A percentile compares a stretch with the other conserved stretches of the same genome.
Conservation (phyloP, 164 flowering plant genomes). For the Aristolochia californica region DNA sequence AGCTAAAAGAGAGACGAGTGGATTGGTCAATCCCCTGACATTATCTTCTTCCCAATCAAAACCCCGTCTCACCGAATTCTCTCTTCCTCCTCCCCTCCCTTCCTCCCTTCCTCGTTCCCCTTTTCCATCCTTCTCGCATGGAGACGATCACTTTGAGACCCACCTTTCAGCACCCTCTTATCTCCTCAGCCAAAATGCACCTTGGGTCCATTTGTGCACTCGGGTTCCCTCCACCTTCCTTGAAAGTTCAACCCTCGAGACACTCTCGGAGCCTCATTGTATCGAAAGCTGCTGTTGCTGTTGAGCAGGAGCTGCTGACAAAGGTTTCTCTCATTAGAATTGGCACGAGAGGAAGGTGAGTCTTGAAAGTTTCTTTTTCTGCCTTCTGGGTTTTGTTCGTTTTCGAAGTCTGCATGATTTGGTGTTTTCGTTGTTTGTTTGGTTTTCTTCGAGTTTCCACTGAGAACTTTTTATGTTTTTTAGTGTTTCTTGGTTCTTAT, state of each 20-base stretch:
- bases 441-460: no score
- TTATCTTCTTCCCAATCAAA: conserved; percentile 11
- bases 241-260: conserved; percentile 13
- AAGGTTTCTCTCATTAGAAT: conserved; percentile 59
- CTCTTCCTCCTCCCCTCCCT: background rate
- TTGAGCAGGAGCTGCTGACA: conserved; percentile 38
- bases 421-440: no score
- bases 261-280: conserved; percentile 10
- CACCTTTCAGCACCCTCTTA: conserved; percentile 4
- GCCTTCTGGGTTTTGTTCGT: background rate
- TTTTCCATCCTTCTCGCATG: conserved; percentile 8
- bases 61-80: background rate
- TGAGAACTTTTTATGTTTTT: no score
- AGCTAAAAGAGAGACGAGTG: background rate
- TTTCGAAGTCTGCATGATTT: conserved; percentile 1
- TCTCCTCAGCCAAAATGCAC: conserved; percentile 6
- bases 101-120: no score
- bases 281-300: conserved; percentile 48
- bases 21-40: conserved; percentile 22
- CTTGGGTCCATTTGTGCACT: conserved; percentile 24
- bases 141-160: conserved; percentile 9
- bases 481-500: no score
- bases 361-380: background rate
- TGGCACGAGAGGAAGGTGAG: conserved; percentile 89
- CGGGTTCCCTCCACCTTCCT: conserved; percentile 27